Conservation (phyloP, 306 rosid species). For the Castanea sativa region DNA sequence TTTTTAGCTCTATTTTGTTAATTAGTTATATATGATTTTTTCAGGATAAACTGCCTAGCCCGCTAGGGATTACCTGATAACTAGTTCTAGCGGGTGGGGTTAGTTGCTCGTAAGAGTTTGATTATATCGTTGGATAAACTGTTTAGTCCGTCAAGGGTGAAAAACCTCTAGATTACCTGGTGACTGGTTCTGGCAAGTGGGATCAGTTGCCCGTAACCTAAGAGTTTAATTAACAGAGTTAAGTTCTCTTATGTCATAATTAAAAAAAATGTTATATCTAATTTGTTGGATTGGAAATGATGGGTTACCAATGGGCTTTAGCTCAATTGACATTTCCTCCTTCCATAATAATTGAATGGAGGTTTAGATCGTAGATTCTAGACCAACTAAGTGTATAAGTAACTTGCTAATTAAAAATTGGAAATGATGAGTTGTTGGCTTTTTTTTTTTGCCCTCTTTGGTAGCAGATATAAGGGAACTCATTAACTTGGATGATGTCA, state of each 20-base stretch:
- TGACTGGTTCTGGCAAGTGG: rapidly evolving
- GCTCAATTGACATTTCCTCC: too few species aligned
- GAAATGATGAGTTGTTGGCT: not conserved
- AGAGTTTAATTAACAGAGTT: too few species aligned
- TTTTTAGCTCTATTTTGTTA: not conserved
- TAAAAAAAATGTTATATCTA: not conserved
- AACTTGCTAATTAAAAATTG: not conserved
- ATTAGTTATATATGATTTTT: not conserved
- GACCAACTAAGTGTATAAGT: too few species aligned
- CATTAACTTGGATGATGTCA: slow-evolving; percentile 85
- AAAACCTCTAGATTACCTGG: rapidly evolving
- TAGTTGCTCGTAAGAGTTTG: too few species aligned
- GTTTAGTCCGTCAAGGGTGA: too few species aligned
- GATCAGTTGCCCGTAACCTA: too few species aligned
- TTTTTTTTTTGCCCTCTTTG: not conserved
- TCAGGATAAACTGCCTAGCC: too few species aligned
- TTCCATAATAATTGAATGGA: too few species aligned
- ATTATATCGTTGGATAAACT: rapidly evolving
- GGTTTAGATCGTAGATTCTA: too few species aligned
- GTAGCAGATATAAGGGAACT: slow-evolving; percentile 86
- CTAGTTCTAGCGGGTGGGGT: too few species aligned
- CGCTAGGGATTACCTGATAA: too few species aligned
- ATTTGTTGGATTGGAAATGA: not conserved
- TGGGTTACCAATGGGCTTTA: not conserved
- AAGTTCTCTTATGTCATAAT: too few species aligned